Evolutionary conservation across 2,329 filamentous ascomycete genomes (phyloP).

Genomic region (Penicillium sp.): DNA sequence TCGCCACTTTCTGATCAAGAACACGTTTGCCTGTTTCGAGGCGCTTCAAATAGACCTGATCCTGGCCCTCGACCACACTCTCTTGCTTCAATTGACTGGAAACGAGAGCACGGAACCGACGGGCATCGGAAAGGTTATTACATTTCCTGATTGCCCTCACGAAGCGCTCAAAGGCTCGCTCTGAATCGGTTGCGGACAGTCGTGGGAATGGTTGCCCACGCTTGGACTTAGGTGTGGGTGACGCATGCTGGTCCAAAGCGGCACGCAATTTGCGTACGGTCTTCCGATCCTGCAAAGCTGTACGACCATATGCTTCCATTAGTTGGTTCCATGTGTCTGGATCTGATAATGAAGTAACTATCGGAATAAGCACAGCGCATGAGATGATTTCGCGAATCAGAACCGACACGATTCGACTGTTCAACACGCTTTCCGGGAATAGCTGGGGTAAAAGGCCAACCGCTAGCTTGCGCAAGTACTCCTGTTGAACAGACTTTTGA

Average conservation of each 20-base stretch:
- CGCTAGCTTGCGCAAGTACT: constrained; percentile 76
- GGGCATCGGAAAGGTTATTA: constrained; percentile 87
- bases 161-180: constrained; percentile 91
- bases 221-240: constrained; percentile 66
- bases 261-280: constrained; percentile 89
- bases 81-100: constrained; percentile 88
- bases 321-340: constrained; percentile 97
- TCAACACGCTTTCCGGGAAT: constrained; percentile 69
- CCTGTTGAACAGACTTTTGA: constrained; percentile 79
- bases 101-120: constrained; percentile 87
- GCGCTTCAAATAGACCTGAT: constrained; percentile 81
- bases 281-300: constrained; percentile 89
- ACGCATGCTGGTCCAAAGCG: constrained; percentile 89
- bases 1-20: constrained; percentile 82
- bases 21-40: constrained; percentile 88
- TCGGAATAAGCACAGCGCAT: constrained; percentile 82
- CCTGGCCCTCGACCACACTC: constrained; percentile 71
- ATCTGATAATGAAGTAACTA: constrained; percentile 77
- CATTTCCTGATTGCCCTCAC: constrained; percentile 84
- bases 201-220: constrained; percentile 72
- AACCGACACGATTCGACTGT: constrained; percentile 75
- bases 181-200: constrained; percentile 76
- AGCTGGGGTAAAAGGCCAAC: constrained; percentile 70
- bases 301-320: constrained; percentile 82
- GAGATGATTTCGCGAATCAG: constrained; percentile 87